These are phyloP conservation scores for Termitomyces sp. DNA, from an alignment of 768 basidiomycete genomes.

Conservation along the genomic window DNA sequence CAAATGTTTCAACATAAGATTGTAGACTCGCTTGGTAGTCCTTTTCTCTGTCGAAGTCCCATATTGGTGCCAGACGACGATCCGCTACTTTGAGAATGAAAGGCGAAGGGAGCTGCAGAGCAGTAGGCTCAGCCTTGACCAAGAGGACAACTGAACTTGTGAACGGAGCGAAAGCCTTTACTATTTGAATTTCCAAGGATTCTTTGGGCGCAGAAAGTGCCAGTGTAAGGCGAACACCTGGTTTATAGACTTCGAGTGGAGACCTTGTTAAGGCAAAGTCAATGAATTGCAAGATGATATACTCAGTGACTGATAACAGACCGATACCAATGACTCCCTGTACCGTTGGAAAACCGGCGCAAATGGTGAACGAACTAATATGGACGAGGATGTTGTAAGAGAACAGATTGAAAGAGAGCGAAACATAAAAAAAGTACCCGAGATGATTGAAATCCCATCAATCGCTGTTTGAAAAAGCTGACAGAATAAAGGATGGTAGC, in stretches of 20 bases:
- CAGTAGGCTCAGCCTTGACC: not conserved
- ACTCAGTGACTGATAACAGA: not conserved
- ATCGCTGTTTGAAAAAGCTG: too few relatives aligned
- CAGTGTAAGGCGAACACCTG: not conserved
- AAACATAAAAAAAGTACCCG: too few relatives aligned
- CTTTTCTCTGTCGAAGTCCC: too few relatives aligned
- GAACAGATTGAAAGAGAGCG: too few relatives aligned
- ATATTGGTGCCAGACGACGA: not conserved
- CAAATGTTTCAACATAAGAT: too few relatives aligned
- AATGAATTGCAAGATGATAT: too few relatives aligned
- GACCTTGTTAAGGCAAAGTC: not conserved
- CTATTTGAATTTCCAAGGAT: not conserved
- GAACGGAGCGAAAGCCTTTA: not conserved
- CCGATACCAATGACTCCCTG: not conserved
- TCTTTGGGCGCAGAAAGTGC: not conserved
- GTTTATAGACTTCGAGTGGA: not conserved
- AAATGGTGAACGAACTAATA: not conserved
- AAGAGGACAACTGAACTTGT: too few relatives aligned
- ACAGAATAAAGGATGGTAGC: too few relatives aligned
- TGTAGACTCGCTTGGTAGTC: too few relatives aligned
- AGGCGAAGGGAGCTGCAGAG: not conserved
- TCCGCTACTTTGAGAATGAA: not conserved
- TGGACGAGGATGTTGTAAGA: not conserved
- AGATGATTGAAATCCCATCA: too few relatives aligned
- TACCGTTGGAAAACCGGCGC: not conserved